Percentiles rank a stretch among this genome's conserved stretches.
These are phyloP conservation scores for Botrytis hyacinthi DNA, from an alignment of 2,329 filamentous ascomycete species.

Conservation along the genomic window DNA sequence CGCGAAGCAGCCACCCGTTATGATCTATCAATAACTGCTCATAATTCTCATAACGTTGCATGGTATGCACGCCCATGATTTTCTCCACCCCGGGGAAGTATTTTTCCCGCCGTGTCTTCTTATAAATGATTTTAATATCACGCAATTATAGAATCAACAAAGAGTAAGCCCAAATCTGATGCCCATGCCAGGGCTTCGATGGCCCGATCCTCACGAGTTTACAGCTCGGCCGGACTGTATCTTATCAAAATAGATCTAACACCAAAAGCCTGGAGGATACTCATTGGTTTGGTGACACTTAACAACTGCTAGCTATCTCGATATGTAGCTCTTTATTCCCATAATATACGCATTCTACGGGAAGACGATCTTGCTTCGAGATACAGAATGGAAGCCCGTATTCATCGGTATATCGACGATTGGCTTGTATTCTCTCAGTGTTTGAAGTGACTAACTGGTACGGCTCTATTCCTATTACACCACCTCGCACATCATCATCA, in stretches of 20 bases:
- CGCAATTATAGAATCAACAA: neutral
- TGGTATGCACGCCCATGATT: slow-evolving; percentile 9
- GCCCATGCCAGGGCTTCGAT: neutral
- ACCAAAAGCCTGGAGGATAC: neutral
- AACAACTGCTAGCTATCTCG: neutral
- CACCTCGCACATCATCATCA: slow-evolving; percentile 11
- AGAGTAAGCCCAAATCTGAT: slow-evolving; percentile 11
- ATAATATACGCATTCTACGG: neutral
- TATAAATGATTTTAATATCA: neutral
- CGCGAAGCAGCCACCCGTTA: slow-evolving; percentile 17
- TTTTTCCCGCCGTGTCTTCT: neutral
- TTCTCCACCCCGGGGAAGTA: slow-evolving; percentile 10
- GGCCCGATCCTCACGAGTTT: neutral
- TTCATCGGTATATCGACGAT: slow-evolving; percentile 10
- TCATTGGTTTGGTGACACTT: neutral
- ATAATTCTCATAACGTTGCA: neutral
- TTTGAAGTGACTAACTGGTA: neutral
- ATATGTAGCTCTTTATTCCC: neutral
- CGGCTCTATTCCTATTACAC: slow-evolving; percentile 9
- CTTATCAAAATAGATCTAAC: neutral
- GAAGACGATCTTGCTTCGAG: neutral
- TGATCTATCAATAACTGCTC: slow-evolving; percentile 7
- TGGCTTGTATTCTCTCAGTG: neutral
- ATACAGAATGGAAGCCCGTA: neutral
- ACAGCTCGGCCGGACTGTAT: neutral